These are phyloP conservation scores for Trametes versicolor DNA, from an alignment of 1,284 basidiomycete species.

Conservation along the genomic window DNA sequence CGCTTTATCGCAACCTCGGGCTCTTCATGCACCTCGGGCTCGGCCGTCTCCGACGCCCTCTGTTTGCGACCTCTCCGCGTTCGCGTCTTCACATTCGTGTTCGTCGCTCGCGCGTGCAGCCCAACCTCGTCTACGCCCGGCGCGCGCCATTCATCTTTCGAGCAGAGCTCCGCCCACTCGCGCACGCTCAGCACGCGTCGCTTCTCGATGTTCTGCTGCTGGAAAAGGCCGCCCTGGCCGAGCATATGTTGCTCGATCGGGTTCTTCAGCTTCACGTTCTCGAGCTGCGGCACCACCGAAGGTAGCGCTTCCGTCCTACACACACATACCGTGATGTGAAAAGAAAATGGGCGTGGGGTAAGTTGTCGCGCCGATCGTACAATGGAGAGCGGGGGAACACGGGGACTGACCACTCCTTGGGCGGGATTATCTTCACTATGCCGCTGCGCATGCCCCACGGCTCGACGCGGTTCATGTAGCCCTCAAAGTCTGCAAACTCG, in stretches of 20 bases:
- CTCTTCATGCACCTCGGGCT: constrained; percentile 35
- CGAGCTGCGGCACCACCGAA: constrained; percentile 71
- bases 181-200: constrained; percentile 83
- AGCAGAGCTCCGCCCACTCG: constrained; percentile 89
- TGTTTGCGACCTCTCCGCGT: constrained; percentile 41
- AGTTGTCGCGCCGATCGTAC: constrained; percentile 10
- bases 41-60: constrained; percentile 47
- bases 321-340: neutral
- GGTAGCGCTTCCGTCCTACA: constrained; percentile 80
- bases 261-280: constrained; percentile 79
- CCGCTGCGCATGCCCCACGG: constrained; percentile 90
- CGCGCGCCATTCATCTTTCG: constrained; percentile 71
- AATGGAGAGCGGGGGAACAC: constrained; percentile 15
- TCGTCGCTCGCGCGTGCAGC: constrained; percentile 56
- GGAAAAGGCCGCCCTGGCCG: constrained; percentile 86
- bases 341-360: constrained; percentile 3
- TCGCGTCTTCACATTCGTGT: constrained; percentile 37
- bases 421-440: constrained; percentile 94
- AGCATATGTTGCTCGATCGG: constrained; percentile 95
- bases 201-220: constrained; percentile 93
- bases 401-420: constrained; percentile 85
- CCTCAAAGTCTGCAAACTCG: constrained; percentile 90
- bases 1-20: constrained; percentile 39
- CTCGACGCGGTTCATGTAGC: constrained; percentile 86
- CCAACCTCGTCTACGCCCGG: constrained; percentile 77